Conservation (phyloP, 805 yeast species). For the Schwanniomyces sp. region DNA sequence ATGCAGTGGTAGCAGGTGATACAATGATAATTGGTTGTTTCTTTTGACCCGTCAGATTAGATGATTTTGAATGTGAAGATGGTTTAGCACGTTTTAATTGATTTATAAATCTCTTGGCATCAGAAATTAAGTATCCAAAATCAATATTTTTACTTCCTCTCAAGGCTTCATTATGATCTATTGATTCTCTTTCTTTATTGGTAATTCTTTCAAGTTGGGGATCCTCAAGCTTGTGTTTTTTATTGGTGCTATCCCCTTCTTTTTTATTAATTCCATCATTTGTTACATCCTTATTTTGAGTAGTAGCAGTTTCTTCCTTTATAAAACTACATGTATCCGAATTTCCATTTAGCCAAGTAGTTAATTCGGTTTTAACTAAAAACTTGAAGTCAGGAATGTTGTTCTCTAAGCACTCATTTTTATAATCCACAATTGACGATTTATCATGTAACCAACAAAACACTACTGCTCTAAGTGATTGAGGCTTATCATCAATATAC, state of each 20-base stretch:
- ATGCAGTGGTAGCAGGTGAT: constrained; percentile 46
- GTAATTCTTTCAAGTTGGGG: constrained; percentile 50
- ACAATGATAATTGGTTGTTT: constrained; percentile 44
- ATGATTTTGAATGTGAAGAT: constrained; percentile 7
- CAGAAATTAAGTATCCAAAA: constrained; percentile 66
- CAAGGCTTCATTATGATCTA: constrained; percentile 60
- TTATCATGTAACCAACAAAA: constrained; percentile 81
- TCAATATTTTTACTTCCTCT: constrained; percentile 68
- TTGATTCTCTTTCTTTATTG: constrained; percentile 47
- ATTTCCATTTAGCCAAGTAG: constrained; percentile 77
- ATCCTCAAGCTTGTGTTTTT: constrained; percentile 37
- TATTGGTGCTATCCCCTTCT: constrained; percentile 8
- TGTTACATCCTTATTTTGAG: not conserved
- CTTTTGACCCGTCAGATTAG: constrained; percentile 14
- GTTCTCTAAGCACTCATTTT: constrained; percentile 64
- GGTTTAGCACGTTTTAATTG: constrained; percentile 41
- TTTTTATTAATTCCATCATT: not conserved
- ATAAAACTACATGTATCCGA: constrained; percentile 55
- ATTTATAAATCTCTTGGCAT: constrained; percentile 58
- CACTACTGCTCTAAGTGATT: constrained; percentile 58
- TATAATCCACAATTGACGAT: constrained; percentile 77
- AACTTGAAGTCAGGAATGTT: constrained; percentile 74
- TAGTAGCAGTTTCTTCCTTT: constrained; percentile 14
- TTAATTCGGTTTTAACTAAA: constrained; percentile 79
- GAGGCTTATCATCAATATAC: constrained; percentile 47